Conservation (phyloP, 768 basidiomycete genomes). For the Crucibulum laeve region DNA sequence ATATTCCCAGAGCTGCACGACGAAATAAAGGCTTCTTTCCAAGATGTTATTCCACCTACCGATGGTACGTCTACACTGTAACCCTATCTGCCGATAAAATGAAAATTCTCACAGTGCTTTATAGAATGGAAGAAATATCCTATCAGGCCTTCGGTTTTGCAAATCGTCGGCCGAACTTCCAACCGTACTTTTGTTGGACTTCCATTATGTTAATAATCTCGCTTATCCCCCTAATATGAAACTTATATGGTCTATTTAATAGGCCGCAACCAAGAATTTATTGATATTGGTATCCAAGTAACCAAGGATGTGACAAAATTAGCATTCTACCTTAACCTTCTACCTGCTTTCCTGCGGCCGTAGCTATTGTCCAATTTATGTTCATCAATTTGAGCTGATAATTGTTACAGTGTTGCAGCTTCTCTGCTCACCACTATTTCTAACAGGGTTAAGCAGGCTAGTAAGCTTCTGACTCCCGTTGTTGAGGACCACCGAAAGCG, state of each 20-base stretch:
- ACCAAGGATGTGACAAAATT: constrained; percentile 28
- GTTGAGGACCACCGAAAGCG: constrained; percentile 2
- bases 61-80: constrained; percentile 17
- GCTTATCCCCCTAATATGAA: background rate
- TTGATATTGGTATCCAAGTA: constrained; percentile 28
- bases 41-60: constrained; percentile 25
- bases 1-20: constrained; percentile 33
- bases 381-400: background rate
- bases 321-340: constrained; percentile 25
- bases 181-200: constrained; percentile 42
- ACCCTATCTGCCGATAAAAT: too few species aligned
- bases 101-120: too few species aligned
- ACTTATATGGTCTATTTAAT: background rate
- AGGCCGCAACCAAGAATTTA: constrained; percentile 40
- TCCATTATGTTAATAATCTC: constrained; percentile 33
- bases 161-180: constrained; percentile 31
- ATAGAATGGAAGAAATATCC: constrained; percentile 32
- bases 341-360: constrained; percentile 43
- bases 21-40: constrained; percentile 38
- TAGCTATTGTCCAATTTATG: constrained; percentile 16
- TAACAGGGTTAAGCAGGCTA: constrained; percentile 15
- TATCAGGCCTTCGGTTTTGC: constrained; percentile 20
- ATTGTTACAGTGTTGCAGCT: constrained; percentile 15
- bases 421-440: constrained; percentile 15
- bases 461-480: constrained; percentile 22